Evolutionary conservation across 306 rosid species (phyloP), one percentile per base, ranked within the genome.

Genomic region (Cotoneaster glaucophyllus): DNA sequence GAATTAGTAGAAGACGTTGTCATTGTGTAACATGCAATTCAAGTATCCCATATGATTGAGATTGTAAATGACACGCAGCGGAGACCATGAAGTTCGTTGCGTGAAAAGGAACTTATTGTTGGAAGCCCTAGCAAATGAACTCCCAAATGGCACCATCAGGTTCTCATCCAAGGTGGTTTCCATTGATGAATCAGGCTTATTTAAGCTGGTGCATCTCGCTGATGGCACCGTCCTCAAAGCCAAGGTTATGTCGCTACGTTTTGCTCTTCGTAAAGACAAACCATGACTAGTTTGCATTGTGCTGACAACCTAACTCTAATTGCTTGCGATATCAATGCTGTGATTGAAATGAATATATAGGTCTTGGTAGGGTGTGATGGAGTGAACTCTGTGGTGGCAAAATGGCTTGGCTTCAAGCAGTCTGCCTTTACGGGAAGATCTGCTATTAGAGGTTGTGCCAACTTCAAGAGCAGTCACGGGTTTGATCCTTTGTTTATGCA

Each of bases 111-210:
- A 81, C 4, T 62, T 71, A 21, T 6, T 92, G 77, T 53, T 88
- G 78, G 90, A 88, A 85, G 78, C 84, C 12, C 85, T 92, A 28
- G 87, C 84, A 52, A 82, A 75, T 28, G 91, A 88, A 37, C 90
- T 89, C 79, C 95, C 93, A 11, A 66, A 65, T 75, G 88, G 80
- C 24, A 82, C 87, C 61, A 86, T 90, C 44, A 75, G 91, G 25
- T 88, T 29, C 86, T 74, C 79, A 19, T 92, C 96, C 65, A 90
- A 86, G 77, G 80, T 86, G 13, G 89, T 85, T 74, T 90, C 85
- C 26, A 86, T 89, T 52, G 86, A 91, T 32, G 86, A 89, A 79
- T 76, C 79, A 24, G 87, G 83, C 39, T 77, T 73, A 43, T 76
- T 52, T 22, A 91, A 89, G 79, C 70, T 85, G 14, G 4, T 86